Conservation (phyloP, 2,329 filamentous ascomycete genomes). For the Aspergillus versicolor region DNA sequence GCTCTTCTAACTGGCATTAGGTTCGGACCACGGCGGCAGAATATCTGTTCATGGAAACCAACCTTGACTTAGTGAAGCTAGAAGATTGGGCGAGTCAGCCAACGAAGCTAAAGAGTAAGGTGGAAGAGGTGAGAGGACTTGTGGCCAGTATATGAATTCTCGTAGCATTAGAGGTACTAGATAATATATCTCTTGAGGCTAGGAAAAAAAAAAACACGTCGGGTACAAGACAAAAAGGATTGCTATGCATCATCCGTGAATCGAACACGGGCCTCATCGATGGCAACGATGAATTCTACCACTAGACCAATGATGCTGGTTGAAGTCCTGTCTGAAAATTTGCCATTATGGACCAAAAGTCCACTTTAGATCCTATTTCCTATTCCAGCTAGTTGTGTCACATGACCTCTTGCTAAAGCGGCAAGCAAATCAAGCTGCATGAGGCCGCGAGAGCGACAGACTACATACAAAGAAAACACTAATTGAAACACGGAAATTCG, state of each 20-base stretch:
- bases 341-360: neutral
- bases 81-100: constrained; percentile 38
- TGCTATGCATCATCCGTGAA: constrained; percentile 45
- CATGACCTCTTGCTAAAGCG: constrained; percentile 12
- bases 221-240: neutral
- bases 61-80: constrained; percentile 28
- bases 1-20: constrained; percentile 19
- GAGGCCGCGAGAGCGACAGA: constrained; percentile 4
- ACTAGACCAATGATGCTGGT: constrained; percentile 45
- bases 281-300: constrained; percentile 48
- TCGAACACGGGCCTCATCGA: constrained; percentile 49
- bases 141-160: constrained; percentile 15
- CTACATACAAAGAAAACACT: neutral
- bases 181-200: neutral
- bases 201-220: neutral
- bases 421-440: constrained; percentile 3
- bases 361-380: neutral
- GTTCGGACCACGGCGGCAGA: constrained; percentile 38
- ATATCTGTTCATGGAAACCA: constrained; percentile 36
- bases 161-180: neutral
- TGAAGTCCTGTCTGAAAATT: neutral
- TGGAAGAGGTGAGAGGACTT: constrained; percentile 27
- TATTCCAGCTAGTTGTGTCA: neutral
- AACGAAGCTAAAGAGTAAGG: constrained; percentile 33
- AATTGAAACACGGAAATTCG: constrained; percentile 1